Base-by-base conservation (phyloP, 257 asterid genomes). In the Anisodus acutangulus region DNA sequence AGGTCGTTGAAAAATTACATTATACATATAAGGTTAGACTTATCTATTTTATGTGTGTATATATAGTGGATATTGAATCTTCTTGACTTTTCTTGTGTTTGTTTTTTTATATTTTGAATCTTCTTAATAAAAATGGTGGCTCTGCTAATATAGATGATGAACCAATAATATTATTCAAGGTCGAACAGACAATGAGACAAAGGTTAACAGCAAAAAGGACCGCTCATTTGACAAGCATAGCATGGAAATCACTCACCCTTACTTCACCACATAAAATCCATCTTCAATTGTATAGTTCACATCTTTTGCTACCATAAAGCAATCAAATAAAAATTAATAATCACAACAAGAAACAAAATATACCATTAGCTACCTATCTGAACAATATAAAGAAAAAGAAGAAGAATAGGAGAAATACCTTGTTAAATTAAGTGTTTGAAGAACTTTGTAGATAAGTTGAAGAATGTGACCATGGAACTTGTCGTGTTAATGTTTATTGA, bases 111-210 rank as follows among this genome's bases (percentile, higher is more conserved):
- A 67, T 31, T 31, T 31, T 31, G 35, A 31, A 22, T 22, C 2
- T 31, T 31, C 35, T 31, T 31, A 31, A 31, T 31, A 31, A 31
- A 31, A 31, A 31, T 31, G 35, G 35, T 31, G 35, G 35, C 35
- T 31, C 35, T 1, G 35, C 35, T 31, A 31, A 41, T 3, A 11
- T 31, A 68, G 47, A 31, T 70, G 79, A 41, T 4, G 79, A 39
- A 41, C 22, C 6, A 2, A 7, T 43, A 37, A 4, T 72, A 64
- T 3, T 6, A 26, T 82, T 89, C 85, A 88, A 92, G 97, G 96
- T 92, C 95, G 95, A 92, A 91, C 95, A 92, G 97, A 92, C 94
- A 93, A 93, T 89, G 97, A 92, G 87, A 81, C 90, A 87, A 86
- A 91, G 92, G 91, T 59, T 60, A 88, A 87, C 85, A 57, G 84